These are phyloP conservation scores for Mycena crocata DNA, from an alignment of 768 basidiomycete genomes.

Conservation along the genomic window DNA sequence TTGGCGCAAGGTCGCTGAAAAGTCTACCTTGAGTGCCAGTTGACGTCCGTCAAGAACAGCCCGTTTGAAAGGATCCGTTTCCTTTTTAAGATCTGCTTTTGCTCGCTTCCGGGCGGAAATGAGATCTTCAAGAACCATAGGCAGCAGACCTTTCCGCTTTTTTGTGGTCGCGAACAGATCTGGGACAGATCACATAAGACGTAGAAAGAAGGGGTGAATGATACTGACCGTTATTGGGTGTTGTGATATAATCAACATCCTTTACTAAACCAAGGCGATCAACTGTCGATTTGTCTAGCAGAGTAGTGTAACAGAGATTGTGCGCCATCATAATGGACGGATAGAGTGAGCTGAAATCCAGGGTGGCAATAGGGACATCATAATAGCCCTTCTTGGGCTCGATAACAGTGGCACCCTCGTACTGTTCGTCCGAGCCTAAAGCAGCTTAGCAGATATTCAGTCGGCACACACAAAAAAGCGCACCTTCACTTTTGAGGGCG, in stretches of 20 bases:
- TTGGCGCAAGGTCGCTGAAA: not conserved
- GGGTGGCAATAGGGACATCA: conserved; percentile 94
- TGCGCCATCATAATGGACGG: conserved; percentile 99
- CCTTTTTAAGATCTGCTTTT: conserved; percentile 95
- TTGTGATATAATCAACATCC: conserved; percentile 91
- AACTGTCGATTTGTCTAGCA: conserved; percentile 85
- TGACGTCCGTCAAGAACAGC: conserved; percentile 98
- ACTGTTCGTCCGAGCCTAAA: conserved; percentile 91
- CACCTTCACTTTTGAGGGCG: conserved; percentile 86
- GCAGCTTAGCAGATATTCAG: conserved; percentile 11
- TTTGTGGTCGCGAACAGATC: conserved; percentile 85
- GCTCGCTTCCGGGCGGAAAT: conserved; percentile 94
- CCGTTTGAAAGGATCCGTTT: conserved; percentile 96
- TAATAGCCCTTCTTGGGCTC: conserved; percentile 97
- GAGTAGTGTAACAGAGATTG: conserved; percentile 97
- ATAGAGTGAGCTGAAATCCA: conserved; percentile 98
- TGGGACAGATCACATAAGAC: conserved; percentile 42
- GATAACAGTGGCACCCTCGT: conserved; percentile 99
- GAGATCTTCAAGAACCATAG: conserved; percentile 92
- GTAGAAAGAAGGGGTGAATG: not conserved
- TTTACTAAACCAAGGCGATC: conserved; percentile 82
- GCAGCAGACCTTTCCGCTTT: conserved; percentile 88
- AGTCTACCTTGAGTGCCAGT: conserved; percentile 88
- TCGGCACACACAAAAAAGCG: conserved; percentile 18
- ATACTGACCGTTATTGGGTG: conserved; percentile 90